Evolutionary conservation across 306 rosid species (phyloP).

Genomic region (Sophora flavescens): DNA sequence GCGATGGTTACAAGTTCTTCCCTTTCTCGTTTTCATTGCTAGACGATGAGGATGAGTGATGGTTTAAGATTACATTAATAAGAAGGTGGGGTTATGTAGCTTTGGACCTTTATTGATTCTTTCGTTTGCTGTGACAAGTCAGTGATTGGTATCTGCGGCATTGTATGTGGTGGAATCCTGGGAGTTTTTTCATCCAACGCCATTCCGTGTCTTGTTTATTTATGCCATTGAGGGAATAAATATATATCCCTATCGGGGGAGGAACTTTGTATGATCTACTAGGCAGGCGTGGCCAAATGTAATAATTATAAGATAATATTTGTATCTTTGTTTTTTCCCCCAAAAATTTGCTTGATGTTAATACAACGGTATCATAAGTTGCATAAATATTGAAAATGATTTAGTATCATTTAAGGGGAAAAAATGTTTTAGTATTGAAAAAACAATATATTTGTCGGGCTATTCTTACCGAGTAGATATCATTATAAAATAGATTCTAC

Average conservation of each 20-base stretch:
- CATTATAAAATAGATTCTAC: not conserved
- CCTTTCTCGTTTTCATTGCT: conserved; percentile 75
- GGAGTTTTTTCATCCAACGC: conserved; percentile 53
- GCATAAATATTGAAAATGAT: conserved; percentile 12
- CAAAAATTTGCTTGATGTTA: not conserved
- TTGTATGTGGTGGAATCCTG: conserved; percentile 46
- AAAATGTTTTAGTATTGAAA: not conserved
- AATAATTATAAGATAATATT: conserved; percentile 49
- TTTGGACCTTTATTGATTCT: conserved; percentile 62
- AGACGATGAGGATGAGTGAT: conserved; percentile 78
- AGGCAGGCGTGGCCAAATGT: conserved; percentile 53
- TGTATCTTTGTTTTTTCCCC: conserved; percentile 11
- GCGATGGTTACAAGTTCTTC: conserved; percentile 81
- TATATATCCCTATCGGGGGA: conserved; percentile 43
- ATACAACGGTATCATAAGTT: not conserved
- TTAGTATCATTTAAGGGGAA: not conserved
- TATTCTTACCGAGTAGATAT: not conserved
- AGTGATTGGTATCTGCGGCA: conserved; percentile 48
- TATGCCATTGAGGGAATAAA: conserved; percentile 48
- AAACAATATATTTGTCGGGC: not conserved
- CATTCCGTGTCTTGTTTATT: conserved; percentile 53
- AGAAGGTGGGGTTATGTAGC: conserved; percentile 57
- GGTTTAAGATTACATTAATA: conserved; percentile 27
- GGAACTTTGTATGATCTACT: conserved; percentile 46
- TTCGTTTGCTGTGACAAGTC: conserved; percentile 62